A percentile compares a stretch with the other conserved stretches of the same genome.
These are phyloP conservation scores for Beta corolliflora DNA, from an alignment of 179 eudicot genomes.

Conservation along the genomic window DNA sequence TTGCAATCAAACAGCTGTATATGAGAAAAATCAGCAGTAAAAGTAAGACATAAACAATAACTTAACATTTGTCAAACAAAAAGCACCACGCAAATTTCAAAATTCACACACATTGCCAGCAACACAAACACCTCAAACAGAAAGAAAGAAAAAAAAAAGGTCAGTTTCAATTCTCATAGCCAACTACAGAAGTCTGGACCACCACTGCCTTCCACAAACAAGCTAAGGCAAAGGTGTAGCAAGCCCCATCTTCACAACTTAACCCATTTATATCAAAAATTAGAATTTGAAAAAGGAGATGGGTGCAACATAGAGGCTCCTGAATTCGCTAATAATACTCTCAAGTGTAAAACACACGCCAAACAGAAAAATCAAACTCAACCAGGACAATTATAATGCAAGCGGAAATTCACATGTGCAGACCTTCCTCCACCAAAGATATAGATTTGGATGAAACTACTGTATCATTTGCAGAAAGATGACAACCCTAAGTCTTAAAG, in stretches of 20 bases:
- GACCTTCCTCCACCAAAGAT: background rate
- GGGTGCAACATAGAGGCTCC: background rate
- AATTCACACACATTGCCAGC: background rate
- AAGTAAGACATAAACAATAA: background rate
- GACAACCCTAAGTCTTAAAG: background rate
- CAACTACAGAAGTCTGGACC: too few species aligned
- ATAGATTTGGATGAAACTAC: background rate
- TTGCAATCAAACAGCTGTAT: conserved; percentile 16
- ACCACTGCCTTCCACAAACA: background rate
- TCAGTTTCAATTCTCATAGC: too few species aligned
- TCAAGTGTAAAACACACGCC: background rate
- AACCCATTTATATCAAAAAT: background rate
- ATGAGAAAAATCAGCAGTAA: conserved; percentile 12
- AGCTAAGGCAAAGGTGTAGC: background rate
- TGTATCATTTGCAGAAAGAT: background rate
- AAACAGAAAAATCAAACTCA: background rate
- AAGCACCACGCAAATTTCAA: background rate
- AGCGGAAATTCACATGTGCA: background rate
- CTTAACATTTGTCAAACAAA: background rate
- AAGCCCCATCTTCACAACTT: background rate
- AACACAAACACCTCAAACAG: too few species aligned
- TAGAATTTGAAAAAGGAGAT: background rate
- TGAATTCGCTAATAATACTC: background rate
- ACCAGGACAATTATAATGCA: background rate
- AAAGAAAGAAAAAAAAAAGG: background rate